Evolutionary conservation across 495 filamentous ascomycete genomes (phyloP).

Genomic region (Pyronema omphalodes): DNA sequence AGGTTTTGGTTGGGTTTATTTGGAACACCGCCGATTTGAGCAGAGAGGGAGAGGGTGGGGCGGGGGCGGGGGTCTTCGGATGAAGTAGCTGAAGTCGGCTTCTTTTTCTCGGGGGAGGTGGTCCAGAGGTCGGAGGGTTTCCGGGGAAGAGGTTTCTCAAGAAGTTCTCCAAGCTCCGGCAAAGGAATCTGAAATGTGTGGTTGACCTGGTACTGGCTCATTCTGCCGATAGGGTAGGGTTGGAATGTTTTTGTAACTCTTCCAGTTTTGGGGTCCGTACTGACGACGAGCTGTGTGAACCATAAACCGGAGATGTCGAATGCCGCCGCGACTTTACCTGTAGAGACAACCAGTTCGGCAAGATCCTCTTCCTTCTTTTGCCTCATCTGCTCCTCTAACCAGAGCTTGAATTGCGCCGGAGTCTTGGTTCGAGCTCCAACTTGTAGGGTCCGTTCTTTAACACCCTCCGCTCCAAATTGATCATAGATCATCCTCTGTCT

Average conservation of each 20-base stretch:
- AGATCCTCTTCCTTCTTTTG: slow-evolving; percentile 28
- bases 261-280: neutral
- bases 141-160: slow-evolving; percentile 10
- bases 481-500: slow-evolving; percentile 39
- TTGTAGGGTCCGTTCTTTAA: slow-evolving; percentile 28
- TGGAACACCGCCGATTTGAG: neutral
- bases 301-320: slow-evolving; percentile 27
- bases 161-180: slow-evolving; percentile 7
- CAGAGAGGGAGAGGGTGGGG: neutral
- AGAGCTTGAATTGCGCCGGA: slow-evolving; percentile 32
- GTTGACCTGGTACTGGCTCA: slow-evolving; percentile 11
- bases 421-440: slow-evolving; percentile 31
- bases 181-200: slow-evolving; percentile 17
- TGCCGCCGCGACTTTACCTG: slow-evolving; percentile 28
- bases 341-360: slow-evolving; percentile 29
- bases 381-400: slow-evolving; percentile 34
- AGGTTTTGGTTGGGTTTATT: neutral
- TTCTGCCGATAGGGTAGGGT: neutral
- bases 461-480: slow-evolving; percentile 30
- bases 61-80: neutral
- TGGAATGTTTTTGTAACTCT: neutral
- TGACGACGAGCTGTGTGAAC: slow-evolving; percentile 5
- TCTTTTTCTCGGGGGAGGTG: neutral
- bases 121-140: neutral
- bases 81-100: neutral